A percentile compares a stretch with the other conserved stretches of the same genome.
Conservation (phyloP, 768 basidiomycete species). For the Lentinula edodes region DNA sequence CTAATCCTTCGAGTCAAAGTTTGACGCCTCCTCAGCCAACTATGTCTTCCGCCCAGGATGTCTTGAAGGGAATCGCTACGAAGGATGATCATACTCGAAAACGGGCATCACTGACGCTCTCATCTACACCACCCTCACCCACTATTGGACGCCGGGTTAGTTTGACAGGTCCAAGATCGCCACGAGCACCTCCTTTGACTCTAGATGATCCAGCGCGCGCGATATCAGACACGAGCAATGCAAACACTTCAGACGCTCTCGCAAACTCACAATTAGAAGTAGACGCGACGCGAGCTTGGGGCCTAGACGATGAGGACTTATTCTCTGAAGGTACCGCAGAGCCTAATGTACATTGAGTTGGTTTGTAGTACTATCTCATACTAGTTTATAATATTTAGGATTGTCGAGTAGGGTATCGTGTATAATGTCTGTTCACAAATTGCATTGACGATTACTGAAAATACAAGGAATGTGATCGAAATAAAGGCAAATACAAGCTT, state of each 20-base stretch:
- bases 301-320: not conserved
- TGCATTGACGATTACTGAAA: too few relatives aligned
- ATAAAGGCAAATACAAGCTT: too few relatives aligned
- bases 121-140: not conserved
- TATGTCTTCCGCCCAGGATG: conserved; percentile 41
- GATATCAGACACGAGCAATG: not conserved
- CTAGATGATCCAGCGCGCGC: not conserved
- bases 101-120: conserved; percentile 15
- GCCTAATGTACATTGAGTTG: not conserved
- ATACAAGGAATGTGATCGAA: too few relatives aligned
- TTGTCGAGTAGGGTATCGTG: too few relatives aligned
- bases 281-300: conserved; percentile 1
- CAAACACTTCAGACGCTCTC: not conserved
- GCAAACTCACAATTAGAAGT: not conserved
- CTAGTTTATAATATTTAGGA: too few relatives aligned
- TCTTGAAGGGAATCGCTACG: conserved; percentile 51
- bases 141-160: not conserved
- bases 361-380: not conserved
- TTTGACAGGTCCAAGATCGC: not conserved
- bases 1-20: conserved; percentile 19
- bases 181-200: not conserved
- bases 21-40: conserved; percentile 15
- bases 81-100: conserved; percentile 32
- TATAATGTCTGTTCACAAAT: too few relatives aligned
- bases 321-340: not conserved